These are phyloP conservation scores for Nakaseomyces kungkrabaensis DNA, from an alignment of 1,139 yeast species.

Conservation along the genomic window DNA sequence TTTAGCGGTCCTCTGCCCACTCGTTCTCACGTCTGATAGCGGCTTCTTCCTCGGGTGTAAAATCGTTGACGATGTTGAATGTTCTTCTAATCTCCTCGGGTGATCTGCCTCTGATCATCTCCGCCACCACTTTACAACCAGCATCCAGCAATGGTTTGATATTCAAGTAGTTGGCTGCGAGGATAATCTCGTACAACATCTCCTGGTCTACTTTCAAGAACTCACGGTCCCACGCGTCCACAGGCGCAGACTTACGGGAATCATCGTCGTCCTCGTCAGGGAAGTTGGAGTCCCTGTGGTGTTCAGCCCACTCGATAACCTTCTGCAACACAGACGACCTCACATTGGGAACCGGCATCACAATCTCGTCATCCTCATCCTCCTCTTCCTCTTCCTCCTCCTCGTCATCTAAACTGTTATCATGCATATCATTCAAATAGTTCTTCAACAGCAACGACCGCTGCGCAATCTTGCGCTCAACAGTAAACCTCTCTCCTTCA, in stretches of 20 bases:
- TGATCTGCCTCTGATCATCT: slow-evolving; percentile 91
- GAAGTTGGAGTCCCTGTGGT: slow-evolving; percentile 77
- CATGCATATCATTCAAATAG: slow-evolving; percentile 74
- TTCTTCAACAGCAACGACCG: slow-evolving; percentile 82
- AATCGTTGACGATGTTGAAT: slow-evolving; percentile 91
- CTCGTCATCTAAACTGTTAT: slow-evolving; percentile 40
- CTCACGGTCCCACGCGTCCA: slow-evolving; percentile 94
- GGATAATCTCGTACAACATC: slow-evolving; percentile 91
- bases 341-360: slow-evolving; percentile 88
- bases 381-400: slow-evolving; percentile 29
- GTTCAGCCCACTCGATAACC: slow-evolving; percentile 95
- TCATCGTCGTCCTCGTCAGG: slow-evolving; percentile 75
- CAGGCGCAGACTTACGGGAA: slow-evolving; percentile 72
- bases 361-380: slow-evolving; percentile 52
- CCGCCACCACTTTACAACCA: slow-evolving; percentile 96
- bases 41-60: slow-evolving; percentile 97
- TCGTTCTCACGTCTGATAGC: slow-evolving; percentile 96
- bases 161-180: slow-evolving; percentile 92
- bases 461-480: slow-evolving; percentile 80
- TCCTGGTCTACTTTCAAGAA: slow-evolving; percentile 96
- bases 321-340: slow-evolving; percentile 78
- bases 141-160: slow-evolving; percentile 88
- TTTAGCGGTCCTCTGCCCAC: slow-evolving; percentile 95
- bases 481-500: slow-evolving; percentile 63
- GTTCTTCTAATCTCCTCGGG: slow-evolving; percentile 96